Conservation (phyloP, 345 rosid genomes). For the Eucalyptus tenuipes region DNA sequence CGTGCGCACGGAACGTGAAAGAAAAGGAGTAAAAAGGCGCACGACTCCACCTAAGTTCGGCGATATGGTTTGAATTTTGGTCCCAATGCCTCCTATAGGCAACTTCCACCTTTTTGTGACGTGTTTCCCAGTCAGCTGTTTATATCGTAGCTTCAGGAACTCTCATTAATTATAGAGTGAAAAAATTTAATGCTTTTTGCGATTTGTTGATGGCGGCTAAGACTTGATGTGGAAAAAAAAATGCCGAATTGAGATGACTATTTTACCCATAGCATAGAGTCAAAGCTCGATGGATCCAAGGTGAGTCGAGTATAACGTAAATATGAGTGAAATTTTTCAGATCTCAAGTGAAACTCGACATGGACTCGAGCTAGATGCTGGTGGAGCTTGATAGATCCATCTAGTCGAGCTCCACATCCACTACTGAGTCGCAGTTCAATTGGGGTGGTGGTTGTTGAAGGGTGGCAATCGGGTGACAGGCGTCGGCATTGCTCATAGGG, state of each 20-base stretch:
- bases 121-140: background rate
- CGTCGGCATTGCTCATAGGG: accelerated
- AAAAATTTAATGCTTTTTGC: background rate
- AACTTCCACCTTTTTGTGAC: background rate
- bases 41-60: background rate
- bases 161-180: background rate
- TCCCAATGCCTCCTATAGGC: background rate
- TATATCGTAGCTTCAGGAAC: background rate
- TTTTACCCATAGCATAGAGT: background rate
- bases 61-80: background rate
- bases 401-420: background rate
- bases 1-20: background rate
- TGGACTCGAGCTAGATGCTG: background rate
- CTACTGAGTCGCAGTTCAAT: accelerated
- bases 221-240: background rate
- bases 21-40: background rate
- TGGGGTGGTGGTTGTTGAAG: background rate
- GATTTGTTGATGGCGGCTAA: background rate
- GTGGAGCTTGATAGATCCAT: background rate
- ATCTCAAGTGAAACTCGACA: accelerated
- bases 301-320: accelerated
- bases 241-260: background rate
- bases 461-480: background rate
- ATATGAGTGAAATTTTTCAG: background rate
- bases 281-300: background rate